Evolutionary conservation across 805 yeast genomes (phyloP), one percentile per base, ranked within the genome.

Genomic region (Suhomyces pyralidae): DNA sequence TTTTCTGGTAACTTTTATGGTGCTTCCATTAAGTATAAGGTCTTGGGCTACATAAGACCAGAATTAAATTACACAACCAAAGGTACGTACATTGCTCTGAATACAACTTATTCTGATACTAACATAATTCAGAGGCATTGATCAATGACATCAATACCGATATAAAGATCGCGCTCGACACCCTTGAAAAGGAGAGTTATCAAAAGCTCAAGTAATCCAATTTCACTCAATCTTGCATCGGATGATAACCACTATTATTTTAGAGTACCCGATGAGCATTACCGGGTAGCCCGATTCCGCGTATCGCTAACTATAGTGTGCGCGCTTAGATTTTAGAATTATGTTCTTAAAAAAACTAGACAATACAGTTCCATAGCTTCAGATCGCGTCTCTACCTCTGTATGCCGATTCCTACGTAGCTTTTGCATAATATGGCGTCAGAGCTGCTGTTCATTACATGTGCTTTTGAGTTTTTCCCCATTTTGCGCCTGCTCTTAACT

Each of bases 1-100:
- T 94, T 91, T 62, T 57, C 64, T 0, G 62, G 73, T 9, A 77
- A 81, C 56, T 94, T 94, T 66, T 94, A 94, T 62, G 99, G 99
- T 4, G 93, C 96, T 8, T 56, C 66, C 7, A 79, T 93, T 49
- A 78, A 77, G 51, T 84, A 89, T 59, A 80, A 78, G 40, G 82
- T 94, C 2, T 74, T 94, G 57, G 99, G 99, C 0, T 93, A 88
- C 67, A 82, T 94, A 38, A 81, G 99, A 58, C 96, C 97, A 0
- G 98, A 94, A 66, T 76, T 90, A 58, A 81, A 92, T 64, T 94
- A 91, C 64, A 86, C 89, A 7, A 83, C 96, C 1, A 74, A 81
- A 56, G 73, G 75, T 69, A 59, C 40, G 75, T 63, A 48, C 10
- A 26, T 28, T 12, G 3, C 15, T 12, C 25, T n/a, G 30, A 30